Percentiles rank a stretch among this genome's conserved stretches.
phyloP scores from a whole-genome alignment of 345 rosid species.

The Murraya paniculata region DNA sequence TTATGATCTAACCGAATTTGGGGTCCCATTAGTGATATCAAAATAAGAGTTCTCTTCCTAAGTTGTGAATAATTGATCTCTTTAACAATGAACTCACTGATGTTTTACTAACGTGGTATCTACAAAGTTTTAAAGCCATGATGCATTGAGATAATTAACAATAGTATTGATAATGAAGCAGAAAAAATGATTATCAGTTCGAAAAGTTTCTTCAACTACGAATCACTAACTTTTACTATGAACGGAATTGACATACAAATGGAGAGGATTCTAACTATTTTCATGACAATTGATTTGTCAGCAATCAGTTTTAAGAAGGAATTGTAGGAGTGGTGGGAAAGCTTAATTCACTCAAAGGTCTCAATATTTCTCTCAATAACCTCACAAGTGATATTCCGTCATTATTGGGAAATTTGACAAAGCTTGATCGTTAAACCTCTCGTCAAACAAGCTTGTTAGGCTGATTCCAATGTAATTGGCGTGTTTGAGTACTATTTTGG shows the following conservation, averaged over 20 bases:
- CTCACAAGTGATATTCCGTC: not conserved
- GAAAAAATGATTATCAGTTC: not conserved
- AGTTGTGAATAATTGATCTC: not conserved
- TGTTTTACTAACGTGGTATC: not conserved
- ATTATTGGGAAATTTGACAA: not conserved
- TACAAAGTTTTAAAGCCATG: not conserved
- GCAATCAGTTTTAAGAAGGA: not conserved
- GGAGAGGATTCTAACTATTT: not conserved
- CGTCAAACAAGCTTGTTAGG: not conserved
- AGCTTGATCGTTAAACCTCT: not conserved
- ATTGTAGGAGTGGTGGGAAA: not conserved
- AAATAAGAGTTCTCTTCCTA: not conserved
- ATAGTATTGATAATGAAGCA: not conserved
- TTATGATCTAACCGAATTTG: conserved; percentile 13
- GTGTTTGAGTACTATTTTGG: not conserved
- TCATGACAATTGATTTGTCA: not conserved
- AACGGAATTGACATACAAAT: not conserved
- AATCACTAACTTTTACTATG: not conserved
- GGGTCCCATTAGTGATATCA: not conserved
- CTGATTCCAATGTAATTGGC: not conserved
- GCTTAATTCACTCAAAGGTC: not conserved
- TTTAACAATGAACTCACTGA: not conserved
- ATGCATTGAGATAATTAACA: not conserved
- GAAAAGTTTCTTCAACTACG: not conserved
- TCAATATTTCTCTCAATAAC: not conserved